phyloP scores from a whole-genome alignment of 2,329 filamentous ascomycete genomes.

The Nannizziopsis arthrosporioides region DNA sequence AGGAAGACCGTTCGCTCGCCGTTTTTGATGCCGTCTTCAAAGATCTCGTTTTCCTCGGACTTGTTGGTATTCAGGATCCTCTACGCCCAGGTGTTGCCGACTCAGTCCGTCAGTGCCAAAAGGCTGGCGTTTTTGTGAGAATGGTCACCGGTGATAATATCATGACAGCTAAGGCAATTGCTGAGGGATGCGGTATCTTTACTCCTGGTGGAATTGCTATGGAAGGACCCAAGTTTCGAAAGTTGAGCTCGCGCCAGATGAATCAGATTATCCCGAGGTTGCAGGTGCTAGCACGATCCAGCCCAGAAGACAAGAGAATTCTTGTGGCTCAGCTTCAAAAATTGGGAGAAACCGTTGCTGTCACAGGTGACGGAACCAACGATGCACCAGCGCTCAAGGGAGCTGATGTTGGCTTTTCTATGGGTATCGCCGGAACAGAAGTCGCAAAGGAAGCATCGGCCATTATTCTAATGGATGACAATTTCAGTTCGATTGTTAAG shows the following conservation, averaged over 20 bases:
- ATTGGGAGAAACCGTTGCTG: slow-evolving; percentile 50
- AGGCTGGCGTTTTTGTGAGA: slow-evolving; percentile 58
- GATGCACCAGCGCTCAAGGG: slow-evolving; percentile 55
- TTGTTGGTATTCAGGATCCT: slow-evolving; percentile 66
- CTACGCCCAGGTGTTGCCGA: slow-evolving; percentile 55
- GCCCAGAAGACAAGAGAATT: slow-evolving; percentile 55
- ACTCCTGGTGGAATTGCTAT: slow-evolving; percentile 49
- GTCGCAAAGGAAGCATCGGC: slow-evolving; percentile 57
- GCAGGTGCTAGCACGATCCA: slow-evolving; percentile 54
- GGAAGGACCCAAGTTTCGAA: slow-evolving; percentile 57
- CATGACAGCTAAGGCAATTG: slow-evolving; percentile 61
- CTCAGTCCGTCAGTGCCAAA: slow-evolving; percentile 55
- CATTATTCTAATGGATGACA: slow-evolving; percentile 56
- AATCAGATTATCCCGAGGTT: slow-evolving; percentile 47
- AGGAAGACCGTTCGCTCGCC: slow-evolving; percentile 52
- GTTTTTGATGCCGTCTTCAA: slow-evolving; percentile 57
- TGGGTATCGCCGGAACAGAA: slow-evolving; percentile 56
- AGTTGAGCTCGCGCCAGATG: slow-evolving; percentile 49
- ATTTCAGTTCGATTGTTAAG: slow-evolving; percentile 54
- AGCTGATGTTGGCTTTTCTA: slow-evolving; percentile 56
- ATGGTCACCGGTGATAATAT: slow-evolving; percentile 67
- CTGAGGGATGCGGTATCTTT: slow-evolving; percentile 59
- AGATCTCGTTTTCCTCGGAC: slow-evolving; percentile 59
- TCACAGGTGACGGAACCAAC: slow-evolving; percentile 56
- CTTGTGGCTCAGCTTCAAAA: slow-evolving; percentile 50